Evolutionary conservation across 2,329 filamentous ascomycete species (phyloP).

Genomic region (Fusarium neocosmosporiellum): DNA sequence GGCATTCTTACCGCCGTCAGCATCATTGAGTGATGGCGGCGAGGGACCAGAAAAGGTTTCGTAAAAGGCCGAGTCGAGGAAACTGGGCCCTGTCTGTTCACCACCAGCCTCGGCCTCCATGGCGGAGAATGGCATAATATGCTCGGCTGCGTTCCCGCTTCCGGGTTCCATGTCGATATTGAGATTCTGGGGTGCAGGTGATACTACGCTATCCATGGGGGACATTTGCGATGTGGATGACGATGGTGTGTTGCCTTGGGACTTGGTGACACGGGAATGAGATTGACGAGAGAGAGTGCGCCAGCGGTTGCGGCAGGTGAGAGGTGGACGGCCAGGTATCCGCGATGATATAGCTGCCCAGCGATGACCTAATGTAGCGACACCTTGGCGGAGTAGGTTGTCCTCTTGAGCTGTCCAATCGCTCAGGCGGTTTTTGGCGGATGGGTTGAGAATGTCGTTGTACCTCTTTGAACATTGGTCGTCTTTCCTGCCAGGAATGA

Average conservation of each 20-base stretch:
- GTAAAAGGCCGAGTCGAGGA: conserved; percentile 36
- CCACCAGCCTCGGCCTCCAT: conserved; percentile 16
- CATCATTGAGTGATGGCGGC: conserved; percentile 19
- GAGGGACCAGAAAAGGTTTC: conserved; percentile 34
- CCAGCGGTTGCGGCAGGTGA: conserved; percentile 46
- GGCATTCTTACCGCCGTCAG: conserved; percentile 12
- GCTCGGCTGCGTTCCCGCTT: conserved; percentile 1
- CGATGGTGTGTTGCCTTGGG: conserved; percentile 34
- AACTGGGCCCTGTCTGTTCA: conserved; percentile 22
- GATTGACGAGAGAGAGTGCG: conserved; percentile 32
- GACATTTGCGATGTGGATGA: conserved; percentile 34
- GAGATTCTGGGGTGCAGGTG: conserved; percentile 24
- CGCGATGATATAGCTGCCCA: conserved; percentile 44
- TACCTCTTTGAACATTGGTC: conserved; percentile 47
- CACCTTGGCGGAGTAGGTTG: conserved; percentile 37
- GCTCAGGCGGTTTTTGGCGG: conserved; percentile 39
- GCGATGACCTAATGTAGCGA: conserved; percentile 39
- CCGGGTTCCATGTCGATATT: conserved; percentile 2
- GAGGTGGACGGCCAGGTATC: conserved; percentile 42
- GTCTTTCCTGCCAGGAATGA: conserved; percentile 46
- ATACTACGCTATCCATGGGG: conserved; percentile 27
- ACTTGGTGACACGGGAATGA: conserved; percentile 23
- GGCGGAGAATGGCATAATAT: conserved; percentile 15
- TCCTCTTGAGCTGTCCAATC: conserved; percentile 45
- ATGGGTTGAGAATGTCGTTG: conserved; percentile 44